Conservation (phyloP, 106 monocot species). For the Phalaenopsis equestris region DNA sequence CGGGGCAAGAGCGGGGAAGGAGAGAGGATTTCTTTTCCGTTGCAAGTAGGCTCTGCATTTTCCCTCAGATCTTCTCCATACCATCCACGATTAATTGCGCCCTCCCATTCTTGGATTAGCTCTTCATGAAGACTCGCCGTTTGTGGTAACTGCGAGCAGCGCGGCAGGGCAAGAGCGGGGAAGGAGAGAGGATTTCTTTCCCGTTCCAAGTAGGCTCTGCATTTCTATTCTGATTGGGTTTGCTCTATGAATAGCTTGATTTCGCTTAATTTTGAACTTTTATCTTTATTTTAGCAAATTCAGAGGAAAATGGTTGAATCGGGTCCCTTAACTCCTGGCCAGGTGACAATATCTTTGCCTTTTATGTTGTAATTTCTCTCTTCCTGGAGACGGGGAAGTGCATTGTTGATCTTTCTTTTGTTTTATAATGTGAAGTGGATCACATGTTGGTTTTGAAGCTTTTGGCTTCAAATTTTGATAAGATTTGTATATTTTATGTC, state of each 20-base stretch:
- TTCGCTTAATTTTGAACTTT: background rate
- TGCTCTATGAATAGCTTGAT: background rate
- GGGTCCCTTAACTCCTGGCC: constrained; percentile 2
- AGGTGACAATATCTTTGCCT: background rate
- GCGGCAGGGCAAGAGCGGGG: background rate
- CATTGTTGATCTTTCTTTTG: background rate
- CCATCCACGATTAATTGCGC: background rate
- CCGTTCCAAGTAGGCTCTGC: background rate
- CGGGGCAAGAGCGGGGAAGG: background rate
- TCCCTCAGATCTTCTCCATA: background rate
- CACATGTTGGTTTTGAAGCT: no score
- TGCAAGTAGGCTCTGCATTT: background rate
- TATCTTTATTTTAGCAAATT: background rate
- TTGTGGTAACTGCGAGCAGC: background rate
- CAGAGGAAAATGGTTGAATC: constrained; percentile 5
- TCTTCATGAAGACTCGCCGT: background rate
- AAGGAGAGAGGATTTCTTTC: background rate
- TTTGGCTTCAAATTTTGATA: no score
- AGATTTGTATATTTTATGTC: background rate
- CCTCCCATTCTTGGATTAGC: background rate
- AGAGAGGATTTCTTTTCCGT: background rate
- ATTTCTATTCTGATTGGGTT: background rate
- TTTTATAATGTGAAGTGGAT: no score
- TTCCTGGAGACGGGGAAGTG: background rate
- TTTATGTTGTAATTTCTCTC: background rate